Base-by-base conservation (phyloP, 257 asterid genomes). In the Rehmannia glutinosa region DNA sequence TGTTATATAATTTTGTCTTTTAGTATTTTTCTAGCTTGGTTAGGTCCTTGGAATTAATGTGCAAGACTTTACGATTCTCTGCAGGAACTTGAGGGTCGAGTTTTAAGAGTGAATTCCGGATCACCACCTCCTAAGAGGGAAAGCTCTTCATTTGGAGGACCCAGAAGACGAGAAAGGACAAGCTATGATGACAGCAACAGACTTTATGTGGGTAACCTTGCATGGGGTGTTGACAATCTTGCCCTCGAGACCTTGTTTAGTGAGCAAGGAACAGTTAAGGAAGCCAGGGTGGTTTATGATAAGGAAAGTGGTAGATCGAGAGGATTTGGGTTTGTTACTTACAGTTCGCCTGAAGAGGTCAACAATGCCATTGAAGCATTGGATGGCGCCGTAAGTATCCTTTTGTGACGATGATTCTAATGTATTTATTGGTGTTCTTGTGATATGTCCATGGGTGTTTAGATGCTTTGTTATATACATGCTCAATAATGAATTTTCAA, bases 301-400 rank as follows among this genome's bases (percentile, higher is more conserved):
- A 85, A 84, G 62, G 96, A 92, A n/a, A 89, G 76, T 59, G 97
- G 97, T 30, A 77, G 95, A 70, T 92, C 97, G 39, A 87, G 89
- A 83, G 98, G 98, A 42, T 92, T 92, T 1, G 98, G 98, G 9
- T 92, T 92, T 45, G 97, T 92, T 25, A 85, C 98, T 39, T 87
- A 78, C 80, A 70, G 83, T 70, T 69, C 92, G 0, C 53, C 84
- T 1, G 88, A 89, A 2, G 98, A 92, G 87, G 95, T 82, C 78
- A 85, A 77, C 77, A 70, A 15, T 21, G 98, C 98, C 5, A 59
- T 81, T 50, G 83, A 85, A 27, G 32, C 53, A 2, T 70, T 91
- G 81, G 83, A 91, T 70, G 98, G 98, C n/a, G 64, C 67, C n/a
- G 96, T 91, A 80, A 83, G 97, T 77, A 35, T 63, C 20, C 2